Conservation (phyloP, 2,329 filamentous ascomycete genomes). For the Colletotrichum euphorbiae region DNA sequence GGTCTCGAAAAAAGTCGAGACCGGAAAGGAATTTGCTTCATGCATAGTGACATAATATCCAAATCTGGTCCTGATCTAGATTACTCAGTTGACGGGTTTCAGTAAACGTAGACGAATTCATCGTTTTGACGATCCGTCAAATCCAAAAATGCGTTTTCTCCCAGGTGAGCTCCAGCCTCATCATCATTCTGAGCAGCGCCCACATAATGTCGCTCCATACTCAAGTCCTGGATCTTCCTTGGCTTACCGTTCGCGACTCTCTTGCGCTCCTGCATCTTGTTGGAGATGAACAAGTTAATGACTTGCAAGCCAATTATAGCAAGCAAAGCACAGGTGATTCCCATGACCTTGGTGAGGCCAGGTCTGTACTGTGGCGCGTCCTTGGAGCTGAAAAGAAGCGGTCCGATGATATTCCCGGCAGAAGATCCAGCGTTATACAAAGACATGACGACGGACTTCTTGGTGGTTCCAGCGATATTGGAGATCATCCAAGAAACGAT, state of each 20-base stretch:
- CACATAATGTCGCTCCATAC: conserved; percentile 67
- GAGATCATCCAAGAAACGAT: conserved; percentile 76
- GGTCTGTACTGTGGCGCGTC: conserved; percentile 70
- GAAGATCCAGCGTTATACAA: conserved; percentile 72
- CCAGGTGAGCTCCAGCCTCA: conserved; percentile 48
- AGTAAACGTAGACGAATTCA: conserved; percentile 75
- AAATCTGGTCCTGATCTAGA: not conserved
- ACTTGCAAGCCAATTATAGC: conserved; percentile 28
- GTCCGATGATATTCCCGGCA: conserved; percentile 75
- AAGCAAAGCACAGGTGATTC: conserved; percentile 62
- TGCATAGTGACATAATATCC: not conserved
- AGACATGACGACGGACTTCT: conserved; percentile 73
- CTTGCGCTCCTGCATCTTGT: conserved; percentile 65
- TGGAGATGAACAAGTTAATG: conserved; percentile 45
- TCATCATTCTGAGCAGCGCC: conserved; percentile 48
- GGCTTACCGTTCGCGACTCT: conserved; percentile 71
- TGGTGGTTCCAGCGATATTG: conserved; percentile 76
- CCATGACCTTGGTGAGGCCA: conserved; percentile 67
- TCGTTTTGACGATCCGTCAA: conserved; percentile 75
- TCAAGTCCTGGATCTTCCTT: conserved; percentile 66
- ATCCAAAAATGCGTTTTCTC: conserved; percentile 67
- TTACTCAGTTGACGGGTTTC: conserved; percentile 6
- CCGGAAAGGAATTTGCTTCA: not conserved
- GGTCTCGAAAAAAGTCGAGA: no score
- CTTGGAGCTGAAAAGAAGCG: conserved; percentile 68